Evolutionary conservation across 2,329 filamentous ascomycete species (phyloP).

Genomic region (Pseudogymnoascus sp.): DNA sequence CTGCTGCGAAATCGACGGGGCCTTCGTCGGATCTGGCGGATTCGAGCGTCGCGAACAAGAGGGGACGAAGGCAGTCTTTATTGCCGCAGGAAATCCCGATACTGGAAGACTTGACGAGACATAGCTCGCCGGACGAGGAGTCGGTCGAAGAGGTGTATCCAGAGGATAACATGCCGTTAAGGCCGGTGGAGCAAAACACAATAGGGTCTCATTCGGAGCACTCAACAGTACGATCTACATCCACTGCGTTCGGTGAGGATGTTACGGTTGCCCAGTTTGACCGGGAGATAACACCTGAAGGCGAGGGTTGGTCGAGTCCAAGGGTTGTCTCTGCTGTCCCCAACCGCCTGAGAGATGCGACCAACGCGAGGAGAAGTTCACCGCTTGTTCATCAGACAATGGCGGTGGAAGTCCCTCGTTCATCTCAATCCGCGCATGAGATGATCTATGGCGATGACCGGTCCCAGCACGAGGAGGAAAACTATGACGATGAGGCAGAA

Average conservation of each 20-base stretch:
- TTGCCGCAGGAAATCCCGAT: conserved; percentile 16
- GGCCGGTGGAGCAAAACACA: background rate
- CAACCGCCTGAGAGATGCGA: background rate
- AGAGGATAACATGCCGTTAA: background rate
- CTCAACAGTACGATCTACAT: conserved; percentile 20
- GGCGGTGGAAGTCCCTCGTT: background rate
- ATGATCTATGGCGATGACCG: background rate
- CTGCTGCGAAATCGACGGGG: conserved; percentile 10
- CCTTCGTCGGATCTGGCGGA: conserved; percentile 6
- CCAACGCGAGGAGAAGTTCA: background rate
- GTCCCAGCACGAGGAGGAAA: conserved; percentile 12
- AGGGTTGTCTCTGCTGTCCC: conserved; percentile 10
- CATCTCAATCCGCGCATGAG: background rate
- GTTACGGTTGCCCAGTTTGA: conserved; percentile 23
- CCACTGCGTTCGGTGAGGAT: conserved; percentile 15
- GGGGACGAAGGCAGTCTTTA: conserved; percentile 17
- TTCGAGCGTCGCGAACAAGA: conserved; percentile 16
- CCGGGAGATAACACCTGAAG: conserved; percentile 20
- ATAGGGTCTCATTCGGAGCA: conserved; percentile 13
- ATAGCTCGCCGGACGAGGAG: background rate
- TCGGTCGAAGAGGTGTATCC: background rate
- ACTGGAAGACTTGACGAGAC: conserved; percentile 4
- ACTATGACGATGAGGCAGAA: conserved; percentile 25
- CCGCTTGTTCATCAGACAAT: background rate
- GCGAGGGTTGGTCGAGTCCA: conserved; percentile 24